Conservation (phyloP, 371 early-diverging fungal species). For the Nematocida displodere region DNA sequence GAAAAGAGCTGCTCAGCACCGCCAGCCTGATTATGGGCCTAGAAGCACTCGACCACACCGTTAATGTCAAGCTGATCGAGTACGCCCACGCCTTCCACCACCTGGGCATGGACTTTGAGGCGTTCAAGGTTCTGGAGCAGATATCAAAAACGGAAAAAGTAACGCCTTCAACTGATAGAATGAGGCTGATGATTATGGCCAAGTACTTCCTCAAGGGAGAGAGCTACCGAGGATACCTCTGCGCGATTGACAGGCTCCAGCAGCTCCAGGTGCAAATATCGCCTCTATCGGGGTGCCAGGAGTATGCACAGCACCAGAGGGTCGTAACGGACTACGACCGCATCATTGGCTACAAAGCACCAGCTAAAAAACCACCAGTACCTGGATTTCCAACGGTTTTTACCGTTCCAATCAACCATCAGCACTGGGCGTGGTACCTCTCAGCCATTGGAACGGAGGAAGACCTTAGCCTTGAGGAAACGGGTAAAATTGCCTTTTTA, state of each 20-base stretch:
- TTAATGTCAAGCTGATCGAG: neutral
- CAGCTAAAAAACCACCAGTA: neutral
- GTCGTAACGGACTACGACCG: conserved; percentile 44
- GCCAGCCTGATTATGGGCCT: neutral
- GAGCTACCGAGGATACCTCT: conserved; percentile 28
- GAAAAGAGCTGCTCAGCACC: neutral
- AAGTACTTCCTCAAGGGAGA: conserved; percentile 13
- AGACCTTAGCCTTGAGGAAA: neutral
- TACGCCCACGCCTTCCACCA: neutral
- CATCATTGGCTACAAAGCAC: conserved; percentile 13
- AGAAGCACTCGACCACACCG: neutral
- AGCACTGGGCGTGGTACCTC: conserved; percentile 17
- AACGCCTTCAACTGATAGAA: neutral
- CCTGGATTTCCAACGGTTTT: neutral
- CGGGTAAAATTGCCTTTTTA: conserved; percentile 19
- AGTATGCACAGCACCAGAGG: conserved; percentile 26
- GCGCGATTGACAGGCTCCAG: conserved; percentile 29
- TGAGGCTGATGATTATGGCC: conserved; percentile 17
- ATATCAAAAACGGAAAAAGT: neutral
- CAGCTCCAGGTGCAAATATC: conserved; percentile 9
- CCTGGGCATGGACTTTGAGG: conserved; percentile 16
- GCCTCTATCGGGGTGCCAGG: neutral
- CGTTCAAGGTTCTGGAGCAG: neutral
- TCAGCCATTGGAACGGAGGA: neutral
- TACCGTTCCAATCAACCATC: neutral